Percentiles rank a stretch among this genome's conserved stretches.
Evolutionary conservation across 2,329 filamentous ascomycete species (phyloP).

Genomic region (Mollisiaceae sp.): DNA sequence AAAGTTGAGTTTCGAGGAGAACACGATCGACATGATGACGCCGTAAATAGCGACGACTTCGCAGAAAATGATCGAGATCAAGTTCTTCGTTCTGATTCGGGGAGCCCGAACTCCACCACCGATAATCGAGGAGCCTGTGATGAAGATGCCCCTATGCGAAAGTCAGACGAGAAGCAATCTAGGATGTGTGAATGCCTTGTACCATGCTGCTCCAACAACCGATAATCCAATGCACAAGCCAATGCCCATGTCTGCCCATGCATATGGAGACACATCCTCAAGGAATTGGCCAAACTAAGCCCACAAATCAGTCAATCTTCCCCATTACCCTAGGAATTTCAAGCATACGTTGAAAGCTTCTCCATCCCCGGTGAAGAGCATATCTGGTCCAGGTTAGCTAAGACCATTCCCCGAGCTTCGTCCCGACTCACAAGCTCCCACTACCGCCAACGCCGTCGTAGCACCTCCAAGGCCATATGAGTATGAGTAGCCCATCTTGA

Average conservation of each 20-base stretch:
- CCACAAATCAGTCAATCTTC: conserved; percentile 37
- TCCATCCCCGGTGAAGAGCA: conserved; percentile 97
- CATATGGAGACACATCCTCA: conserved; percentile 90
- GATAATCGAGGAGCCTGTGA: conserved; percentile 96
- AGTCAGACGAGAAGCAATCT: conserved; percentile 19
- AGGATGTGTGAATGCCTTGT: conserved; percentile 37
- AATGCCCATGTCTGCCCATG: conserved; percentile 91
- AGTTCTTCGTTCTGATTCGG: conserved; percentile 97
- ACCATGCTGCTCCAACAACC: conserved; percentile 98
- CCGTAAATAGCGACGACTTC: conserved; percentile 99
- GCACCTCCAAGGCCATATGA: conserved; percentile 71
- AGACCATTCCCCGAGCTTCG: conserved; percentile 12
- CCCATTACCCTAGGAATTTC: conserved; percentile 12
- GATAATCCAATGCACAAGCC: conserved; percentile 94
- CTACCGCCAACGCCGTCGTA: conserved; percentile 70
- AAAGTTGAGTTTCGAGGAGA: conserved; percentile 82
- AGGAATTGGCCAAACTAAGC: conserved; percentile 86
- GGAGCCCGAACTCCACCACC: conserved; percentile 96
- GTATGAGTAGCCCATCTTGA: conserved; percentile 67
- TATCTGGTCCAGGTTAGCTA: conserved; percentile 65
- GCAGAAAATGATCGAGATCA: conserved; percentile 99
- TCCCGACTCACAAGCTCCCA: conserved; percentile 77
- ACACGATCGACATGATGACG: conserved; percentile 99
- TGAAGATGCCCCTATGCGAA: conserved; percentile 87
- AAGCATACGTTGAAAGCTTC: conserved; percentile 87